Evolutionary conservation across 495 filamentous ascomycete species (phyloP).

Genomic region (Aspergillus leporis): DNA sequence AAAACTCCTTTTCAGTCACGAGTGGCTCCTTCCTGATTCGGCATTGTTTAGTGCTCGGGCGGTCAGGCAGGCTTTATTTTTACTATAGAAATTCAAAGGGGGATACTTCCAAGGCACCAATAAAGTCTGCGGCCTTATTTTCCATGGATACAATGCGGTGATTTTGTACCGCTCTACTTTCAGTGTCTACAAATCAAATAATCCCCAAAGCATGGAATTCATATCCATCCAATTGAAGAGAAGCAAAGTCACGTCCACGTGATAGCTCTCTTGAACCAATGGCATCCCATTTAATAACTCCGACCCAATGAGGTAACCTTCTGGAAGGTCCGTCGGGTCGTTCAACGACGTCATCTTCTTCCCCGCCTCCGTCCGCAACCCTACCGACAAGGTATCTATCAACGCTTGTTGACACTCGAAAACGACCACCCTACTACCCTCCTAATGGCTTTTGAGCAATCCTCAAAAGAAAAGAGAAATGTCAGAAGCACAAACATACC

Average conservation of each 20-base stretch:
- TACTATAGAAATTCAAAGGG: no score
- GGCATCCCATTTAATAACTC: not conserved
- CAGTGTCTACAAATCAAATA: not conserved
- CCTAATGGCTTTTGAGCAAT: not conserved
- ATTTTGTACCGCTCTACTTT: no score
- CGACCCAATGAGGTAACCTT: not conserved
- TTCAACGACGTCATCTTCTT: slow-evolving; percentile 7
- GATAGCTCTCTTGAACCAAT: not conserved
- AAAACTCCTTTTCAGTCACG: not conserved
- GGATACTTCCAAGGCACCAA: no score
- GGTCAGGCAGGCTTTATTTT: no score
- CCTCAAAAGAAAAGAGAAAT: not conserved
- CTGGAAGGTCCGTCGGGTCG: not conserved
- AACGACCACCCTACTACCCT: not conserved
- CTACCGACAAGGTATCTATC: no score
- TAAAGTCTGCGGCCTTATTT: no score
- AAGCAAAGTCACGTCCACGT: not conserved
- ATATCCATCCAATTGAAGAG: not conserved
- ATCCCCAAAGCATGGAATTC: not conserved
- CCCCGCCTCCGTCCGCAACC: no score
- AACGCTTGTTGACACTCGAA: no score
- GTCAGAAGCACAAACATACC: slow-evolving; percentile 30
- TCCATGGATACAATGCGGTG: not conserved
- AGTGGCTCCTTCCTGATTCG: not conserved
- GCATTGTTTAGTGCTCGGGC: not conserved